Evolutionary conservation across 441 rosid genomes (phyloP).

Genomic region (Theobroma grandiflorum): DNA sequence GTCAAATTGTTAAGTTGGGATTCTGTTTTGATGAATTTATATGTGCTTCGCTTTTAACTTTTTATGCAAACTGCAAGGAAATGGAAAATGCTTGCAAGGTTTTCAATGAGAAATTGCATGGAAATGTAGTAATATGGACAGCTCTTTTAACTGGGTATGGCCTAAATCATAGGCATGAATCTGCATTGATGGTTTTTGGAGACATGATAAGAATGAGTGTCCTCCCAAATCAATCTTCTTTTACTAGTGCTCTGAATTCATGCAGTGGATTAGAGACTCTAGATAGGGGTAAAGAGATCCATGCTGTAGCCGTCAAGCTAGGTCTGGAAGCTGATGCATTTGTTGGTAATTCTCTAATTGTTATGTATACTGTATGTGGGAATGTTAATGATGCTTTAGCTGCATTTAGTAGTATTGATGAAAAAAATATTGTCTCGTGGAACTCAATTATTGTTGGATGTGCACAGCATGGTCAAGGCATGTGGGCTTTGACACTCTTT

Average conservation of each 20-base stretch:
- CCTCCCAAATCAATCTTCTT: slow-evolving; percentile 69
- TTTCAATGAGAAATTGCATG: slow-evolving; percentile 42
- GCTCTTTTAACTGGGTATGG: slow-evolving; percentile 58
- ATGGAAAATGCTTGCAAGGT: slow-evolving; percentile 47
- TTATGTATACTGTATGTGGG: slow-evolving; percentile 73
- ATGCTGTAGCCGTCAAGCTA: slow-evolving; percentile 57
- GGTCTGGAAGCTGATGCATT: slow-evolving; percentile 60
- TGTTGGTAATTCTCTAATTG: slow-evolving; percentile 78
- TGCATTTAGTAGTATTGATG: slow-evolving; percentile 50
- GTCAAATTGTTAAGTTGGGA: slow-evolving; percentile 53
- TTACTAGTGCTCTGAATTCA: slow-evolving; percentile 70
- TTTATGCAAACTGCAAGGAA: slow-evolving; percentile 53
- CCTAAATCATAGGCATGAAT: slow-evolving; percentile 48
- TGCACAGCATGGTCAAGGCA: slow-evolving; percentile 70
- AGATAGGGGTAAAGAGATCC: slow-evolving; percentile 71
- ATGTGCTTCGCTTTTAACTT: slow-evolving; percentile 56
- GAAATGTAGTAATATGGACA: slow-evolving; percentile 60
- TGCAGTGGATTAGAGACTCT: slow-evolving; percentile 70
- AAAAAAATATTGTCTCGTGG: slow-evolving; percentile 75
- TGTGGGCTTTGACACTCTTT: slow-evolving; percentile 55
- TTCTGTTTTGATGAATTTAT: slow-evolving; percentile 47
- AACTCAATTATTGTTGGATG: slow-evolving; percentile 74
- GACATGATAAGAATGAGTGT: slow-evolving; percentile 49
- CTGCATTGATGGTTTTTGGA: slow-evolving; percentile 45
- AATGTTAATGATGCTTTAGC: slow-evolving; percentile 48